Base-by-base conservation (phyloP, 495 filamentous ascomycete species). In the Penicillium coprophilum region DNA sequence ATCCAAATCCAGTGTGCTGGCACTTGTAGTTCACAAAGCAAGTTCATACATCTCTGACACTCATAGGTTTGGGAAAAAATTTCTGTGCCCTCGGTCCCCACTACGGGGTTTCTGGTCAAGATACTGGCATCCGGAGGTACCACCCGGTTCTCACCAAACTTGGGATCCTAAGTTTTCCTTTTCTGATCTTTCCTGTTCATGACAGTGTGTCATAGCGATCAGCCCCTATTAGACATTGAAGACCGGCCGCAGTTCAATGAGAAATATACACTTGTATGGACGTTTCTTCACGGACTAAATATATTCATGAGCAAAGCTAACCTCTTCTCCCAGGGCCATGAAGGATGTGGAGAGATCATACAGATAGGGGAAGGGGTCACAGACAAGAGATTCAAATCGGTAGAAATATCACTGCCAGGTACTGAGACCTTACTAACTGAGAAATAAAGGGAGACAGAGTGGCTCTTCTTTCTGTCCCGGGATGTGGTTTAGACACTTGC, bases 331-430 rank as follows among this genome's bases (percentile, higher is more conserved):
- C n/a, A 66, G 63, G 63, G 63, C 23, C 63, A 66, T 28, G 63
- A 66, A 58, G 63, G 63, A 34, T 58, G 63, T 45, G 63, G 63
- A 15, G 63, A 66, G 17, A 66, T 66, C 40, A 34, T 66, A 15
- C 11, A 40, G n/a, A 60, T 59, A 40, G 59, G 63, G 27, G 32
- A 48, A 13, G 36, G 41, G 30, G 58, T 64, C 30, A 50, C 46
- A 2, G 58, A 64, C 46, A 15, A 40, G 2, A 28, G 50, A 8
- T 61, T 64, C 30, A 31, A 54, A 46, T 10, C 58, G 40, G 62
- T 64, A 31, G 12, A 28, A 19, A 8, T 24, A 46, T 24, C 23
- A 21, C 13, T 17, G 15, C 3, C 15, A 44, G 0, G 10, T 19
- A 28, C 23, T 2, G 13, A 38, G 10, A 12, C 28, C 8, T 43